Evolutionary conservation across 768 basidiomycete genomes (phyloP), one percentile per base, ranked within the genome.

Genomic region (Leccinum subgranulosum): DNA sequence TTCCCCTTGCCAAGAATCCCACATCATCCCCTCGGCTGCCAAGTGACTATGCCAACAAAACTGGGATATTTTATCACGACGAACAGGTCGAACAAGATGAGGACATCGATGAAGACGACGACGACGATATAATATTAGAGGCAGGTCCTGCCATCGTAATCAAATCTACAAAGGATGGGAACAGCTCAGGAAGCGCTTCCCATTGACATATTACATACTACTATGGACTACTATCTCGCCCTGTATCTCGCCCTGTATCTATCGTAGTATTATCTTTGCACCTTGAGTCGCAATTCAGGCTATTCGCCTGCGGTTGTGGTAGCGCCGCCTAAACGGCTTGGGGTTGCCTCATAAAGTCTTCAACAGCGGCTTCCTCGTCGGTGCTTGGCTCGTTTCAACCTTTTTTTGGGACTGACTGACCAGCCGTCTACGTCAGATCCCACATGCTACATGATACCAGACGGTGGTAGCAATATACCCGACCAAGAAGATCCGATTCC

Each of bases 41-140:
- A 31, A 50, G 68, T 36, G 63, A 78, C 53, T 67, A 69, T 25
- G 75, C 73, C 58, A 69, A 61, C 17, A 78, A 79, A 34, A 73
- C 71, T 15, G 75, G 76, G 10, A 64, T 65, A 34, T 74, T 78
- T 41, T 73, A 75, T 28, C 71, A 77, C 14, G 70, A 76, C 17
- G 73, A 75, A 14, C 77, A 79, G 33, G 76, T 77, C 43, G 79
- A 79, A 31, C 86, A 88, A 62, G 84, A 80, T 23, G 86, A 90
- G 61, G 73, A 79, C 34, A 76, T 77, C 29, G 88, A 88, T 61
- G 83, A 80, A 17, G 88, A 88, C 60, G 73, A 79, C n/a, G 79
- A 79, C n/a, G 78, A 79, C 25, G 78, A 80, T 28, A 72, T 91
- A 23, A 87, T 91, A 64, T 73, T 91, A 64, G 89, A 90, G 73